These are phyloP conservation scores for Malus hybrid DNA, from an alignment of 331 rosid genomes.

Conservation along the genomic window DNA sequence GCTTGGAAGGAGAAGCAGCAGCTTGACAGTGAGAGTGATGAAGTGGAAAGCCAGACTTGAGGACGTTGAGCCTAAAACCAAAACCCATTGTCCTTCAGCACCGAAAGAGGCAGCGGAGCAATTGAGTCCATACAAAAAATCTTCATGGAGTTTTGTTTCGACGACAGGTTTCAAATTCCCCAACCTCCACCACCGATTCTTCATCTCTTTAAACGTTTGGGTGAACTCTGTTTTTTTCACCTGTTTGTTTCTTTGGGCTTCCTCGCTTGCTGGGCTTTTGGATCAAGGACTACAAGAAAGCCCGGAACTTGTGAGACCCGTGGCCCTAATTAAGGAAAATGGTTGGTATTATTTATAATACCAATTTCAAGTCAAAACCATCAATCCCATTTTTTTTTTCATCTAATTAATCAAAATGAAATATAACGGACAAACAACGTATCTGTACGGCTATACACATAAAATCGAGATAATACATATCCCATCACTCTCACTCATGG, in stretches of 20 bases:
- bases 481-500: too few species aligned
- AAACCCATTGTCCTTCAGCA: constrained; percentile 42
- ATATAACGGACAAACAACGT: too few species aligned
- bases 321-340: too few species aligned
- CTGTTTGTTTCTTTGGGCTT: background rate
- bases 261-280: background rate
- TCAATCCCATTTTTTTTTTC: too few species aligned
- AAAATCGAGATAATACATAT: too few species aligned
- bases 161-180: background rate
- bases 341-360: too few species aligned
- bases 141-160: background rate
- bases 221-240: background rate
- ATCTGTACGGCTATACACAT: too few species aligned
- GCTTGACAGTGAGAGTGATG: constrained; percentile 40
- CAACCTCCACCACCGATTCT: constrained; percentile 4
- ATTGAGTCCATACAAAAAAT: constrained; percentile 23
- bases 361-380: too few species aligned
- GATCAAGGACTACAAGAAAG: background rate
- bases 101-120: too few species aligned
- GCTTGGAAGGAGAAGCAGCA: constrained; percentile 28
- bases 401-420: too few species aligned
- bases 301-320: background rate
- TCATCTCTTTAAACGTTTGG: background rate
- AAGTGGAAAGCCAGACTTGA: constrained; percentile 38
- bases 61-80: constrained; percentile 50